A percentile compares a stretch with the other conserved stretches of the same genome.
These are phyloP conservation scores for Ormosia emarginata DNA, from an alignment of 306 rosid species.

Conservation along the genomic window DNA sequence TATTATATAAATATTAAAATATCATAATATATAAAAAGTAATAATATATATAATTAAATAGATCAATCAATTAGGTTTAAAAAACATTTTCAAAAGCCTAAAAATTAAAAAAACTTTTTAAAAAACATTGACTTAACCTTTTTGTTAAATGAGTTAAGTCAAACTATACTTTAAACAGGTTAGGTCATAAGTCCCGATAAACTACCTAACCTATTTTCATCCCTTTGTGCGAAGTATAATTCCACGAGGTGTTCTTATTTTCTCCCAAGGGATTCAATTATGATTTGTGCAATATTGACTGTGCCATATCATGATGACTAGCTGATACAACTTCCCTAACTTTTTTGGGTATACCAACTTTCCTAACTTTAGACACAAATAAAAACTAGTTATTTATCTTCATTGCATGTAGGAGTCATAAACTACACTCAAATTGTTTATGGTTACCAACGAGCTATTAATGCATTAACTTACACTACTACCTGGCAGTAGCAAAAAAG, in stretches of 20 bases:
- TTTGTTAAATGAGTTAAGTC: no score
- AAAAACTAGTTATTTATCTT: neutral
- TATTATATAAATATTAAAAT: no score
- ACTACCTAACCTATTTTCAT: no score
- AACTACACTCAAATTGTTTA: conserved; percentile 17
- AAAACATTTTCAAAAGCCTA: no score
- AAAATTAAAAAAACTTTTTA: no score
- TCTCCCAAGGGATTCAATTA: neutral
- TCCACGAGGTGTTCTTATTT: neutral
- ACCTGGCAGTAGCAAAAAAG: neutral
- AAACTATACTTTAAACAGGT: no score
- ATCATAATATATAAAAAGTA: no score
- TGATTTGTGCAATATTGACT: neutral
- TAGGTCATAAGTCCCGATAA: no score
- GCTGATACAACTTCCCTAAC: neutral
- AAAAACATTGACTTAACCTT: no score
- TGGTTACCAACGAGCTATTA: neutral
- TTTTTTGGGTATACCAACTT: no score
- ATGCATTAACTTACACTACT: neutral
- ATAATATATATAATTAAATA: no score
- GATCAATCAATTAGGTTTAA: no score
- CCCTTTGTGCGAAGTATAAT: conserved; percentile 38
- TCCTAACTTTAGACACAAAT: neutral
- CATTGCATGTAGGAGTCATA: neutral
- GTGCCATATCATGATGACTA: neutral